A percentile compares a stretch with the other conserved stretches of the same genome.
Evolutionary conservation across 2,329 filamentous ascomycete species (phyloP).

Genomic region (Exserohilum turcica): DNA sequence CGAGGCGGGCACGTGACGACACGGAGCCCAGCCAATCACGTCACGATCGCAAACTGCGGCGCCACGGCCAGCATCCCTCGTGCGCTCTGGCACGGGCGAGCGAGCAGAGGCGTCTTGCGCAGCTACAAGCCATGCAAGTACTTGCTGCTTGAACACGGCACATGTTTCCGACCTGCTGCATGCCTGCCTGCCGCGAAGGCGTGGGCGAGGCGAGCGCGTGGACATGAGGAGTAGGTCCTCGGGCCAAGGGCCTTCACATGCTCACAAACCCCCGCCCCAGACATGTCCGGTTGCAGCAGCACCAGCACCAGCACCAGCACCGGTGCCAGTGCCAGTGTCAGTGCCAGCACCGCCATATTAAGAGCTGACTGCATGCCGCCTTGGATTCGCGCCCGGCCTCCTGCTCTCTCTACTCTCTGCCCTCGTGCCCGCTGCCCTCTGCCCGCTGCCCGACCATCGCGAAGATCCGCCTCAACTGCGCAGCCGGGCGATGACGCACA

Average conservation of each 20-base stretch:
- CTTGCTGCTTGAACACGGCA: too few relatives aligned
- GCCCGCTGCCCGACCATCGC: too few relatives aligned
- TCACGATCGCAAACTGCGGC: constrained; percentile 36
- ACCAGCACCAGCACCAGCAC: too few relatives aligned
- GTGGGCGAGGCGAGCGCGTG: too few relatives aligned
- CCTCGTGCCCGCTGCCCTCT: background rate
- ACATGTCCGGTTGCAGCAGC: constrained; percentile 20
- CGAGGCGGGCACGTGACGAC: constrained; percentile 30
- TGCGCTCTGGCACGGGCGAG: background rate
- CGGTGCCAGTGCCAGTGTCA: too few relatives aligned
- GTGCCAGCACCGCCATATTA: too few relatives aligned
- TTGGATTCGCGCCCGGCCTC: background rate
- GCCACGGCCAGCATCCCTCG: background rate
- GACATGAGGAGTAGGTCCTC: too few relatives aligned
- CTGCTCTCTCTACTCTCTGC: background rate
- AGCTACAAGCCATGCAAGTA: background rate
- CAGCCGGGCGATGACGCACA: constrained; percentile 45
- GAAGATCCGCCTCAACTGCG: constrained; percentile 30
- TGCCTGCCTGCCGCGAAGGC: too few relatives aligned
- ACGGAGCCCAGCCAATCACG: constrained; percentile 34
- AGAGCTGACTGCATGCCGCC: constrained; percentile 13
- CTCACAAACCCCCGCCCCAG: constrained; percentile 23
- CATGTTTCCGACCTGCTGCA: too few relatives aligned
- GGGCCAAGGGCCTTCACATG: constrained; percentile 37
- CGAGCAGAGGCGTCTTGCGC: background rate